Conservation (phyloP, 768 basidiomycete genomes). For the Chalciporus sphaerocephalus region DNA sequence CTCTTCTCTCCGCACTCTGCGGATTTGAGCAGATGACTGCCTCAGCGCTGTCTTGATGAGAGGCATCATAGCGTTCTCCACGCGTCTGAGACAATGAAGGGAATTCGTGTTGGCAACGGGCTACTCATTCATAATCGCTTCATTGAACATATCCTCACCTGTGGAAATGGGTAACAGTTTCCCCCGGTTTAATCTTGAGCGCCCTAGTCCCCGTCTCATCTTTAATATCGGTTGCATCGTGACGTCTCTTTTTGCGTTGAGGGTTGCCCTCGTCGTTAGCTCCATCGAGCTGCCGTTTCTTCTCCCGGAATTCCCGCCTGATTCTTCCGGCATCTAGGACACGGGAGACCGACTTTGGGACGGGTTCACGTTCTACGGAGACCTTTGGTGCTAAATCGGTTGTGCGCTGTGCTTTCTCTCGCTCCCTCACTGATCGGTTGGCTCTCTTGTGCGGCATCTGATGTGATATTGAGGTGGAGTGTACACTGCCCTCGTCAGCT, state of each 20-base stretch:
- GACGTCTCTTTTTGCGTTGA: constrained; percentile 29
- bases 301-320: constrained; percentile 50
- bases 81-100: constrained; percentile 46
- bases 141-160: constrained; percentile 41
- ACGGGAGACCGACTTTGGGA: constrained; percentile 67
- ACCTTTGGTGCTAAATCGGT: constrained; percentile 47
- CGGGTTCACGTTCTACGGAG: constrained; percentile 47
- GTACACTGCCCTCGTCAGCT: constrained; percentile 1
- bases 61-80: constrained; percentile 68
- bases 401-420: constrained; percentile 38
- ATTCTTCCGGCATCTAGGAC: constrained; percentile 61
- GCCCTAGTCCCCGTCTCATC: constrained; percentile 18
- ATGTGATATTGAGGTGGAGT: constrained; percentile 23
- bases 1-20: constrained; percentile 40
- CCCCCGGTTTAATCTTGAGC: constrained; percentile 57
- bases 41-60: constrained; percentile 58
- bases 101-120: constrained; percentile 7
- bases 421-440: constrained; percentile 47
- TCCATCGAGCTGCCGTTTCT: constrained; percentile 38
- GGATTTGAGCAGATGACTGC: constrained; percentile 47
- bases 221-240: constrained; percentile 16
- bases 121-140: constrained; percentile 8
- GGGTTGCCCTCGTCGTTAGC: constrained; percentile 25
- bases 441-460: constrained; percentile 67
- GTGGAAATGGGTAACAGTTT: constrained; percentile 75